Conservation (phyloP, 2,329 filamentous ascomycete species). For the Xylaria sp. region DNA sequence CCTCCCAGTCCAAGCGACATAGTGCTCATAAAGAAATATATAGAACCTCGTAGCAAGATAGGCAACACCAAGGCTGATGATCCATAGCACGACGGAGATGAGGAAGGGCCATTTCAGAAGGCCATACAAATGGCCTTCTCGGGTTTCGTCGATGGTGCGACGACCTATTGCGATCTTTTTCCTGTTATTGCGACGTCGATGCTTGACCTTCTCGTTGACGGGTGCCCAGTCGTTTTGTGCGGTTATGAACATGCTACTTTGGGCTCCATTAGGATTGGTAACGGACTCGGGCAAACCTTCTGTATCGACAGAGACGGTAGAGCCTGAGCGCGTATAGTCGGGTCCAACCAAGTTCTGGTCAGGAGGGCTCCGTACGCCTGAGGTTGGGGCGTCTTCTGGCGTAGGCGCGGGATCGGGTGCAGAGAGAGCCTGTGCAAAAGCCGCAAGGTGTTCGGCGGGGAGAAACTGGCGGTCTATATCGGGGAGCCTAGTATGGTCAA, state of each 20-base stretch:
- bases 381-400: constrained; percentile 55
- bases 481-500: constrained; percentile 74
- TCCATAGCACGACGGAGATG: constrained; percentile 79
- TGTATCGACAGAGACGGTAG: constrained; percentile 48
- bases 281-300: constrained; percentile 39
- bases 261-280: constrained; percentile 43
- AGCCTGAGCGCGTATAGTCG: constrained; percentile 49
- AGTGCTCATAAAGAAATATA: constrained; percentile 91
- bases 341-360: constrained; percentile 48
- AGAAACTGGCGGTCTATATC: constrained; percentile 82
- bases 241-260: constrained; percentile 68
- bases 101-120: constrained; percentile 93
- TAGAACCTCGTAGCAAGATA: constrained; percentile 87
- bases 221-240: constrained; percentile 97
- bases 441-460: constrained; percentile 70
- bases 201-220: constrained; percentile 72
- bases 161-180: constrained; percentile 52
- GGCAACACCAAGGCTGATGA: constrained; percentile 71
- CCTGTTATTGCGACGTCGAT: constrained; percentile 48
- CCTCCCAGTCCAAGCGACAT: constrained; percentile 84
- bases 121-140: constrained; percentile 89
- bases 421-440: constrained; percentile 82
- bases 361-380: constrained; percentile 46
- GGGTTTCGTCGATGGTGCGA: constrained; percentile 84
- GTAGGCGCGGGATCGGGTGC: constrained; percentile 71